These are phyloP conservation scores for Pichia paraexigua DNA, from an alignment of 805 yeast species.

Conservation along the genomic window DNA sequence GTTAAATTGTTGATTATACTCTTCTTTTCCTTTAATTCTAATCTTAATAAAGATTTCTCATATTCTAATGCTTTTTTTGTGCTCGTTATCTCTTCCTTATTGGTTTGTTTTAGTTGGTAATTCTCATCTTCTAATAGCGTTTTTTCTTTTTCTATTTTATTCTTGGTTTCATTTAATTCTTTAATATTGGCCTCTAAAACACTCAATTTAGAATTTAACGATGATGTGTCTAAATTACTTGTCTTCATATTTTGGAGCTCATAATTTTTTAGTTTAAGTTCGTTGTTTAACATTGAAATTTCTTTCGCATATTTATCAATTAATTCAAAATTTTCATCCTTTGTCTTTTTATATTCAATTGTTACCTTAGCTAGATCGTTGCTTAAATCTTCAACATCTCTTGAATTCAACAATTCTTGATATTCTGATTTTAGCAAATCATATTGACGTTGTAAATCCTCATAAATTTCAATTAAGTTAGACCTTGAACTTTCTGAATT, in stretches of 20 bases:
- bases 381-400: constrained; percentile 25
- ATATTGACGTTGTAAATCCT: constrained; percentile 21
- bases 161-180: background rate
- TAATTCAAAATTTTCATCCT: constrained; percentile 18
- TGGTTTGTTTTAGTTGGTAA: background rate
- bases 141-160: background rate
- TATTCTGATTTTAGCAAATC: constrained; percentile 7
- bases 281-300: constrained; percentile 12
- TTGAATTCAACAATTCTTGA: constrained; percentile 7
- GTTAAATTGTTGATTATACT: constrained; percentile 12
- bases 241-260: constrained; percentile 1
- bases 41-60: background rate
- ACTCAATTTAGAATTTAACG: background rate
- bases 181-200: background rate
- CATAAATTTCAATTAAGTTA: constrained; percentile 31
- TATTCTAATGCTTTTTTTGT: constrained; percentile 8
- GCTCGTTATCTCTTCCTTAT: constrained; percentile 13
- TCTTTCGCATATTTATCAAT: constrained; percentile 11
- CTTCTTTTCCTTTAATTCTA: constrained; percentile 11
- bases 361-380: constrained; percentile 34
- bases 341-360: constrained; percentile 25
- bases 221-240: background rate
- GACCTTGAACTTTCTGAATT: constrained; percentile 31
- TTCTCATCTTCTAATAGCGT: background rate
- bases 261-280: constrained; percentile 10